Evolutionary conservation across 2,329 filamentous ascomycete species (phyloP), one percentile per base, ranked within the genome.

Genomic region (Apiospora phragmitis): DNA sequence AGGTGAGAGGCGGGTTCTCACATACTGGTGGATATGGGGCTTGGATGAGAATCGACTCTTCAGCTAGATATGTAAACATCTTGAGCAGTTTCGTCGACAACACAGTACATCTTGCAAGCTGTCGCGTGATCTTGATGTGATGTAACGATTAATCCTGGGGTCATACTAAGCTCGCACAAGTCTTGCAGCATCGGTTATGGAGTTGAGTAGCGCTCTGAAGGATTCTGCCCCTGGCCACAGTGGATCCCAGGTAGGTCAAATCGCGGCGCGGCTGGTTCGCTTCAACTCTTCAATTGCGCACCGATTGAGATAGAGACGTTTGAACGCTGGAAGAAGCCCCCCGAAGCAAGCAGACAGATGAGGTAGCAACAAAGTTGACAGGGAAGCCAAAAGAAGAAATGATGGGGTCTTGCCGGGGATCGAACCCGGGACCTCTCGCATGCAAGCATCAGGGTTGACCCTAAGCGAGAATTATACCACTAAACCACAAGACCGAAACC

Each of bases 391-490:
- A 55, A 68, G n/a, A 18, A 38, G n/a, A 49, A 68, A 42, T 47
- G 45, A 49, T 45, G 45, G 67, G 67, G 67, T 68, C 67, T 68
- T 42, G 67, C 67, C 67, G 67, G 67, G 67, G 45, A 55, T 68
- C 67, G 67, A 68, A 68, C 67, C 67, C 67, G 67, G 67, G 67
- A 68, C 67, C 67, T 68, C 67, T 49, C 67, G 67, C 67, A 68
- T 68, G n/a, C n/a, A 14, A 68, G 42, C 67, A n/a, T 18, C 12
- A 45, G 67, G 35, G 67, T 68, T 16, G 21, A 51, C 67, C 67
- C 67, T 68, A 68, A 68, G 67, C 67, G 67, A 49, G 67, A 68
- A 68, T 68, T 68, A 68, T 68, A 68, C 67, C 67, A 68, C 67
- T 68, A 68, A 68, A 68, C 67, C 67, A 68, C 67, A 42, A 68